phyloP scores from a whole-genome alignment of 805 yeast genomes.

The Yamadazyma paraphyllophila region DNA sequence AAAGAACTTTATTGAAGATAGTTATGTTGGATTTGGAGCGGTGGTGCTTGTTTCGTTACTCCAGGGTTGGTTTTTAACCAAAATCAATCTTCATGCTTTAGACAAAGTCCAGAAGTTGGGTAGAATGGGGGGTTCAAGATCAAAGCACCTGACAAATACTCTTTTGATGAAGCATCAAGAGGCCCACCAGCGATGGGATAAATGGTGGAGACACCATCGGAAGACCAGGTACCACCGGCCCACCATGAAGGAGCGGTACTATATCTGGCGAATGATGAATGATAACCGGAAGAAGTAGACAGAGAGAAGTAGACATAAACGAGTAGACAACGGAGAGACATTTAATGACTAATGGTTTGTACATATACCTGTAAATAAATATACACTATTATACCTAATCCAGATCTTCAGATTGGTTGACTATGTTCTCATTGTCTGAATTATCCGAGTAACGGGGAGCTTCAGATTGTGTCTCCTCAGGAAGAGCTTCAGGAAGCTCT shows the following conservation, averaged over 20 bases:
- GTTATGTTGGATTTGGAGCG: slow-evolving; percentile 57
- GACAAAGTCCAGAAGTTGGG: slow-evolving; percentile 65
- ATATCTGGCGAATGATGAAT: slow-evolving; percentile 44
- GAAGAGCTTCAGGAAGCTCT: slow-evolving; percentile 2
- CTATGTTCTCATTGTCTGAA: slow-evolving; percentile 22
- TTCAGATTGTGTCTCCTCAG: neutral
- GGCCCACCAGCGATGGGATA: slow-evolving; percentile 1
- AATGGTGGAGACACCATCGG: slow-evolving; percentile 1
- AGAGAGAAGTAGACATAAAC: too few species aligned
- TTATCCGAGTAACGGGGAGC: slow-evolving; percentile 19
- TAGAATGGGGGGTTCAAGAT: slow-evolving; percentile 39
- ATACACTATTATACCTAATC: slow-evolving; percentile 9
- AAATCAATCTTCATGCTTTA: slow-evolving; percentile 54
- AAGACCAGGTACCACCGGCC: slow-evolving; percentile 24
- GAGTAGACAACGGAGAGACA: neutral
- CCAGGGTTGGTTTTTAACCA: slow-evolving; percentile 54
- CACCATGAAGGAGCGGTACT: slow-evolving; percentile 35
- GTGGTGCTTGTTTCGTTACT: slow-evolving; percentile 52
- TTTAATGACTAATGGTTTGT: slow-evolving; percentile 4
- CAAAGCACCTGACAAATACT: slow-evolving; percentile 6
- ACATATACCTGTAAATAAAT: slow-evolving; percentile 7
- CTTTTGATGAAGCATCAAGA: slow-evolving; percentile 1
- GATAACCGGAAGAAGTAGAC: slow-evolving; percentile 25
- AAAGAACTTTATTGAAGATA: slow-evolving; percentile 73
- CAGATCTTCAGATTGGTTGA: slow-evolving; percentile 24